Base-by-base conservation (phyloP, 73 alveolate genomes). In the Symbiodinium pilosum region DNA sequence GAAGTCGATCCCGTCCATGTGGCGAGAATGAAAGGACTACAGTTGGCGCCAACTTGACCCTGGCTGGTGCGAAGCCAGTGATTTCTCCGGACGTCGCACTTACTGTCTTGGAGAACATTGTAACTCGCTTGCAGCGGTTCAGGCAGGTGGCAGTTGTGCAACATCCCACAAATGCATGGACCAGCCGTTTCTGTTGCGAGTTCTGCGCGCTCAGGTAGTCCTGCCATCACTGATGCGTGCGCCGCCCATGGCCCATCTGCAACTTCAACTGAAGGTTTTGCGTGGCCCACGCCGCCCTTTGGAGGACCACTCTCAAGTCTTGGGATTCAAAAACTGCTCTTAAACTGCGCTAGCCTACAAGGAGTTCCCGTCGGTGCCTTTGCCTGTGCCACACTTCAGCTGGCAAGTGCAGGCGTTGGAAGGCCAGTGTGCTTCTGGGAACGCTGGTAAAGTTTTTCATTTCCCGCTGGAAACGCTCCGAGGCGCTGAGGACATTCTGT, bases 161-260 rank as follows among this genome's bases (percentile, higher is more conserved):
- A n/a, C n/a, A n/a, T n/a, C n/a, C n/a, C n/a, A n/a, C n/a, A n/a
- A n/a, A n/a, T n/a, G n/a, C 73, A 26, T 54, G 5, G 26, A n/a
- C 73, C 73, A 8, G 26, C 73, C 73, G 20, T 54, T 30, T 26
- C 4, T 5, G 32, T 16, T 51, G 68, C 4, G 73, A 0, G 20
- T 54, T 54, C 30, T 26, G 26, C 73, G 73, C 21, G 51, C 41
- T 43, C 51, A 91, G 97, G 97, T 91, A 40, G 89, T 91, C 41
- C 34, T 91, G 83, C 97, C 97, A 91, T 91, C 97, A 4, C 32
- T 91, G 88, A 36, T 91, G n/a, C 81, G 51, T 36, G 88, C 97
- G 6, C 97, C 97, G 32, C 97, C 97, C 52, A 91, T 91, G 88
- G 97, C 97, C 8, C 97, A 91, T 71, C 88, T 91, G 30, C 97